phyloP scores from a whole-genome alignment of 2,329 filamentous ascomycete genomes.

The Leptographium wingfieldii region DNA sequence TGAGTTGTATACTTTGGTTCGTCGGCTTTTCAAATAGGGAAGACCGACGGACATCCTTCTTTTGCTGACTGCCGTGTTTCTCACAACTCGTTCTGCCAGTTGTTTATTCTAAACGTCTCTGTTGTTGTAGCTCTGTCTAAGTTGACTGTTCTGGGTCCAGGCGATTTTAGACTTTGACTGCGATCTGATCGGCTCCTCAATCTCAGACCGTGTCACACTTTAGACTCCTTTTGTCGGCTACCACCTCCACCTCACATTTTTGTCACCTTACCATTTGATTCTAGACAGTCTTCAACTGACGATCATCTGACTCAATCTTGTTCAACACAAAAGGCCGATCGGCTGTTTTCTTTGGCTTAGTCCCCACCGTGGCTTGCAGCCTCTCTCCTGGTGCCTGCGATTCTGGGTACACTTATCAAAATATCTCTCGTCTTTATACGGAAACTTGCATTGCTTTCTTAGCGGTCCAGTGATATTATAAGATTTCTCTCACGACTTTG shows the following conservation, averaged over 20 bases:
- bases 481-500: not conserved
- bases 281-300: not conserved
- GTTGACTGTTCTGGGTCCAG: no score
- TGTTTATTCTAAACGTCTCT: no score
- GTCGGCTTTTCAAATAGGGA: no score
- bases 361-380: not conserved
- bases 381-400: not conserved
- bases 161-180: no score
- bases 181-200: not conserved
- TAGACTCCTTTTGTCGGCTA: not conserved
- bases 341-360: not conserved
- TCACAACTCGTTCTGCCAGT: no score
- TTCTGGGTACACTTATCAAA: not conserved
- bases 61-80: no score
- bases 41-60: no score
- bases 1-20: no score
- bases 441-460: not conserved
- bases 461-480: not conserved
- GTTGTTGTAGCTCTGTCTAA: no score
- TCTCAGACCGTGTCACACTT: not conserved
- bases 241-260: not conserved
- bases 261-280: not conserved
- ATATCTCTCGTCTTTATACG: not conserved
- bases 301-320: not conserved
- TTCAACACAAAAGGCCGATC: not conserved